Base-by-base conservation (phyloP, 2,329 filamentous ascomycete genomes). In the Lachnellula suecica region DNA sequence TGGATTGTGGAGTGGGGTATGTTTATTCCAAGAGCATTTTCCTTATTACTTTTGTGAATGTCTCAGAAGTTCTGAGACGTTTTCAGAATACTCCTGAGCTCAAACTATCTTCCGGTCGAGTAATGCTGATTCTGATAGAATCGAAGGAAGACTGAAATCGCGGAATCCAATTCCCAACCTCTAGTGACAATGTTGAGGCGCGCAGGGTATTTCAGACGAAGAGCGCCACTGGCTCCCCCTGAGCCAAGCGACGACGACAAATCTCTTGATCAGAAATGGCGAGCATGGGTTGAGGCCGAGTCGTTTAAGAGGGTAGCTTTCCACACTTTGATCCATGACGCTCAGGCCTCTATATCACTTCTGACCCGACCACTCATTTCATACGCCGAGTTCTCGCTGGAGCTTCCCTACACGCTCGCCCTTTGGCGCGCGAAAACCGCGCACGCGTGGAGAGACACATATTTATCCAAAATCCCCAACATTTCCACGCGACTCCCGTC, bases 301-400 rank as follows among this genome's bases (percentile, higher is more conserved):
- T 83, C 81, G 3, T 87, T 82, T 71, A 87, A 88, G 64, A 78
- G 85, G 71, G 80, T 91, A 2, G 80, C 82, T 3, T 84, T 87
- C 53, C 83, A 86, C 62, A 71, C 81, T 13, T 87, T 87, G 58
- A 68, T 85, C 4, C 78, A 84, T 51, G 87, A 90, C 61, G 76
- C 83, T 0, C 83, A 88, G 54, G 76, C 80, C 4, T 88, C 87
- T 2, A 85, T 90, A 72, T 81, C 83, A 1, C 75, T 87, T 4
- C 73, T 87, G 49, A 82, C 79, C 20, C 84, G 80, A 53, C 83
- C 85, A 0, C 71, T 83, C 19, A 81, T 89, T 58, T 87, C 85
- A 0, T 90, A 88, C 61, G 77, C 84, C 0, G 87, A 90, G 61
- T 70, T 90, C 44, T 81, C 81, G 4, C 70, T 89, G 2, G 84